Evolutionary conservation across 2,329 filamentous ascomycete species (phyloP), one percentile per base, ranked within the genome.

Genomic region (Dactylonectria estremocensis): DNA sequence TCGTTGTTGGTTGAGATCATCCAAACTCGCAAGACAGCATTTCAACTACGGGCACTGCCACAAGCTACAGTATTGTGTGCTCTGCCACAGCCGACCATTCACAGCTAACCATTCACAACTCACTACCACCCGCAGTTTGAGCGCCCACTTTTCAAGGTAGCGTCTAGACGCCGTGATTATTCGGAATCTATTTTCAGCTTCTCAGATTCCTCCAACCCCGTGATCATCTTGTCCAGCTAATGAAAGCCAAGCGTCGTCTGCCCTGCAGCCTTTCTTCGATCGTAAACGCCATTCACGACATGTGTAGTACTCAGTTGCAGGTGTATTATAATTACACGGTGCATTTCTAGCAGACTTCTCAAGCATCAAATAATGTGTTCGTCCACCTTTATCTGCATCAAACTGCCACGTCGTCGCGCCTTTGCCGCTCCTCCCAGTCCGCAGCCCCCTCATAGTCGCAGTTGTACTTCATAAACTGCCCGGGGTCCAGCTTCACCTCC

Each of bases 391-490:
- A 8, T 24, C 18, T 20, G 10, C 28, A 18, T 20, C 43, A 55
- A 48, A 55, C 50, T 10, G 28, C 13, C 28, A 45, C 59, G 10
- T 55, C 50, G 1, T 50, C 59, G 10, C 59, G 59, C 45, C 33
- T 60, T 31, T 72, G 69, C 3, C 72, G 60, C 10, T 66, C 61
- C n/a, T 73, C 72, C 72, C 72, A 74, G 13, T 74, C 67, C 2
- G 37, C 50, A 0, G 72, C 72, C 1, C 72, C 72, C 5, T 71
- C 22, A 18, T 74, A 74, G 9, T 74, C 65, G 22, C 71, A 74
- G 20, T 74, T 74, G 5, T 72, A 74, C 50, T 58, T 64, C 65
- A 74, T 70, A 16, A 73, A 73, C 46, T 74, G 69, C 1, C 60
- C 71, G 9, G 72, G 72, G 22, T 73, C 71, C 9, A 73, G 9